Evolutionary conservation across 2,329 filamentous ascomycete species (phyloP).

Genomic region (Mariannaea elegans): DNA sequence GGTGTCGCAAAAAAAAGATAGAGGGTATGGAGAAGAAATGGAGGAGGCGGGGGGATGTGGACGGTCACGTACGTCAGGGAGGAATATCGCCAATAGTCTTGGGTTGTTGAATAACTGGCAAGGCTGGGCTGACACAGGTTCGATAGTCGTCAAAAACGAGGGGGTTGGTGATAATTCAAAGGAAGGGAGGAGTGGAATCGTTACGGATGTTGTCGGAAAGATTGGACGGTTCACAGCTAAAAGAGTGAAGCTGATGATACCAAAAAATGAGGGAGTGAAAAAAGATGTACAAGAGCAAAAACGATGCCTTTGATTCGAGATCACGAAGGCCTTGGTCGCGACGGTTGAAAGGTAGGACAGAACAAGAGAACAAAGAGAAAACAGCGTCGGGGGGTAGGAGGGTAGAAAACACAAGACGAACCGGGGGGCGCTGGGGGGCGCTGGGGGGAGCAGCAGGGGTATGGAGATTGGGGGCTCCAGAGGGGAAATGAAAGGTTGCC

Average conservation of each 20-base stretch:
- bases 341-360: constrained; percentile 37
- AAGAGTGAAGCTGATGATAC: constrained; percentile 54
- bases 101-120: constrained; percentile 31
- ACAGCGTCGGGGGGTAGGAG: constrained; percentile 26
- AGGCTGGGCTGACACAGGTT: constrained; percentile 21
- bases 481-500: constrained; percentile 35
- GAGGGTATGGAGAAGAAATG: constrained; percentile 16
- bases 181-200: constrained; percentile 26
- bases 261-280: constrained; percentile 43
- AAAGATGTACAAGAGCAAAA: constrained; percentile 37
- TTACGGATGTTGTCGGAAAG: constrained; percentile 35
- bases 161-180: constrained; percentile 34
- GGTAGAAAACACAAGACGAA: constrained; percentile 27
- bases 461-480: constrained; percentile 22
- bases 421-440: constrained; percentile 19
- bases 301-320: constrained; percentile 33
- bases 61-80: constrained; percentile 41
- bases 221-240: constrained; percentile 53
- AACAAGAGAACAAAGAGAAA: constrained; percentile 29
- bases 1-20: constrained; percentile 30
- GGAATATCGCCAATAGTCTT: constrained; percentile 42
- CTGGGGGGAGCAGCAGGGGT: constrained; percentile 20
- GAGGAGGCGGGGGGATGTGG: constrained; percentile 29
- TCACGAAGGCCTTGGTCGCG: constrained; percentile 38
- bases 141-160: constrained; percentile 20